Evolutionary conservation across 2,329 filamentous ascomycete genomes (phyloP), one percentile per base, ranked within the genome.

Genomic region (Calonectria honghensis): DNA sequence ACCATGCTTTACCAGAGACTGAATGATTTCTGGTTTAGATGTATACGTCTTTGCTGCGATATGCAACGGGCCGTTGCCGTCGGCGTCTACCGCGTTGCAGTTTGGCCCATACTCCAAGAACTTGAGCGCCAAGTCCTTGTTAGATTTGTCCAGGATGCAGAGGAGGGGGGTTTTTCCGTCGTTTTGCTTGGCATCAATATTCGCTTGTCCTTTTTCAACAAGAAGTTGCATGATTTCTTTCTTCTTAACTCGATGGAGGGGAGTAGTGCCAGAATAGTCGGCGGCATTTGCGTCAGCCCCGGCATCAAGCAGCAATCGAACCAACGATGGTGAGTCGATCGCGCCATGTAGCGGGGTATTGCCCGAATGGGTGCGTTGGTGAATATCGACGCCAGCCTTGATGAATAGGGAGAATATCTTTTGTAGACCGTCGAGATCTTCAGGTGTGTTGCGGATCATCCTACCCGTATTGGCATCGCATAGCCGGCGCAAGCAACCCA

Each of bases 121-220:
- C 20, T 72, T 77, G 37, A 66, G n/a, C 24, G 72, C 20, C 1
- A 35, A 13, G 6, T 41, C 35, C 6, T 29, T 0, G 64, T 27
- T 3, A 29, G 39, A 7, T 4, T 1, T 1, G 4, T 29, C 2
- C 16, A 79, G 9, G 24, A 72, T 29, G 18, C 63, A 66, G 2
- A 81, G 54, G 24, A 84, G 77, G 14, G 81, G 81, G 1, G 80
- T 82, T 10, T 39, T 59, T 11, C 81, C 80, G 39, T 77, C 54
- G 6, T 18, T 18, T 1, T 66, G 63, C 29, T 41, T 66, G 11
- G 76, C 72, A 52, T 85, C 80, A 41, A 84, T 73, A 27, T 82
- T 61, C 1, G 75, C 78, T 20, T 78, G 68, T 1, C 78, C 78
- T 2, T 75, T 50, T 32, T 82, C 73, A 7, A 83, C 54, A 0